Evolutionary conservation across 1,284 basidiomycete species (phyloP).

Genomic region (Leccinum subrobustum): DNA sequence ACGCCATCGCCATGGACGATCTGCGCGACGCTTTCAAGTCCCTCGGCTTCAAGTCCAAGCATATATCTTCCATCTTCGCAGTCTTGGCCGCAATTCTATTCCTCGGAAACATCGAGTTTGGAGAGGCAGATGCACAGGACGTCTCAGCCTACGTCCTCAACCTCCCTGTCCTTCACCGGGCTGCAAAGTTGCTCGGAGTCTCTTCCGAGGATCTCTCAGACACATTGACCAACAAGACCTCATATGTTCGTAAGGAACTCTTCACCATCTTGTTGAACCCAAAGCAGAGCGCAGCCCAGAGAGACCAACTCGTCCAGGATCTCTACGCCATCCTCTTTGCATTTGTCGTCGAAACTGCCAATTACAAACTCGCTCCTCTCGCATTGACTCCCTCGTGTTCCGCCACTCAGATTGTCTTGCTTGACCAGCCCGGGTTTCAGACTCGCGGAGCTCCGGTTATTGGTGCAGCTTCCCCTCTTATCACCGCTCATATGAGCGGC

Average conservation of each 20-base stretch:
- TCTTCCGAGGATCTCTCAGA: slow-evolving; percentile 75
- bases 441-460: slow-evolving; percentile 64
- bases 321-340: slow-evolving; percentile 94
- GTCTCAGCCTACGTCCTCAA: slow-evolving; percentile 71
- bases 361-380: slow-evolving; percentile 75
- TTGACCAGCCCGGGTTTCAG: slow-evolving; percentile 86
- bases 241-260: slow-evolving; percentile 84
- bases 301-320: slow-evolving; percentile 79
- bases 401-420: slow-evolving; percentile 71
- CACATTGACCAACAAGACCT: slow-evolving; percentile 80
- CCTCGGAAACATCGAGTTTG: slow-evolving; percentile 83
- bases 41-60: slow-evolving; percentile 89
- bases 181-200: slow-evolving; percentile 74
- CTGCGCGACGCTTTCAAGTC: slow-evolving; percentile 76
- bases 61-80: slow-evolving; percentile 77
- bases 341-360: slow-evolving; percentile 88
- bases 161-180: slow-evolving; percentile 66
- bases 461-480: slow-evolving; percentile 62
- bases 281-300: slow-evolving; percentile 69
- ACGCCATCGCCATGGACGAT: slow-evolving; percentile 81
- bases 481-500: slow-evolving; percentile 76
- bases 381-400: slow-evolving; percentile 44
- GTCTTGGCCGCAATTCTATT: slow-evolving; percentile 81
- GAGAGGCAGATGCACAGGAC: slow-evolving; percentile 69
- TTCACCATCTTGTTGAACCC: slow-evolving; percentile 79